Evolutionary conservation across 331 rosid species (phyloP), one percentile per base, ranked within the genome.

Genomic region (Saraca asoca): DNA sequence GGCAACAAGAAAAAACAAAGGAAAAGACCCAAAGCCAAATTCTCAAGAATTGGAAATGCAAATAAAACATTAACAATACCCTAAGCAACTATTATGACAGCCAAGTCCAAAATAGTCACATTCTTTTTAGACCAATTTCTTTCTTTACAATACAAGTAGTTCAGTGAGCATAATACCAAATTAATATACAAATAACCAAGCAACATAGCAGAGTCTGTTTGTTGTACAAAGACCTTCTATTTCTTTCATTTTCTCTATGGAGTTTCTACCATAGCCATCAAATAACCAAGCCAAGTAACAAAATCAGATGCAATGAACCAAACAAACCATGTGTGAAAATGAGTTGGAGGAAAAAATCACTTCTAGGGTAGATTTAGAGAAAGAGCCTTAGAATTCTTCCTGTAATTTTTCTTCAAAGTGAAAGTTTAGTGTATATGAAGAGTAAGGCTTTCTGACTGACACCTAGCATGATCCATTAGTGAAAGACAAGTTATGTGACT

Each of bases 311-410:
- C 9, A 79, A 34, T 2, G 81, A 80, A 58, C 75, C 84, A 48
- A 87, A 86, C 15, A 84, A 24, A 56, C 78, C 78, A 11, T 68
- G 85, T 11, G 75, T 61, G 79, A 82, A 82, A 67, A 78, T 31
- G 35, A 82, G 86, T 66, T 74, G 55, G 39, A 84, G 39, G 51
- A 82, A 68, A 70, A 84, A 72, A 54, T 71, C 54, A 38, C 71
- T 15, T 53, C 51, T 75, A n/a, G 76, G 56, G n/a, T n/a, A n/a
- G n/a, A n/a, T n/a, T n/a, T n/a, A n/a, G n/a, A n/a, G n/a, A n/a
- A n/a, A n/a, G n/a, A n/a, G n/a, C n/a, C n/a, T n/a, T n/a, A n/a
- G n/a, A n/a, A n/a, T n/a, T n/a, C n/a, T n/a, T n/a, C n/a, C n/a
- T n/a, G n/a, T n/a, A n/a, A n/a, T n/a, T n/a, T n/a, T n/a, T n/a